A percentile compares a stretch with the other conserved stretches of the same genome.
Conservation (phyloP, 2,329 filamentous ascomycete species). For the Cladosporium sp. region DNA sequence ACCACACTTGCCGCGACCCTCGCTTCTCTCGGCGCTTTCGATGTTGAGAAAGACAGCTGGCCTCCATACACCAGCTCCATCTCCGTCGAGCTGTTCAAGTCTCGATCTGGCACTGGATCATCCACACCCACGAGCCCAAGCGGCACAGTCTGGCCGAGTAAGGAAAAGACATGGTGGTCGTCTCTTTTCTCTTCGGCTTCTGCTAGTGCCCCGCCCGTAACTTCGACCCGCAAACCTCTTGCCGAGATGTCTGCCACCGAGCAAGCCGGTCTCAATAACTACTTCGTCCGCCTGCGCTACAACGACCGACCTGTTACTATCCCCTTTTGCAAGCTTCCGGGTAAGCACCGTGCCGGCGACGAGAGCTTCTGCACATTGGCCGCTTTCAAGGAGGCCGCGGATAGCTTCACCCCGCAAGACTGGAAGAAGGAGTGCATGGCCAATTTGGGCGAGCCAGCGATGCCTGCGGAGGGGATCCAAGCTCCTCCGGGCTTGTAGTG, state of each 20-base stretch:
- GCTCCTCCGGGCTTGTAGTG: conserved; percentile 15
- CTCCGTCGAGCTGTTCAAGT: conserved; percentile 82
- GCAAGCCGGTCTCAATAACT: conserved; percentile 60
- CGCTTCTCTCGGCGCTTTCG: conserved; percentile 73
- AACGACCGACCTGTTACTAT: conserved; percentile 80
- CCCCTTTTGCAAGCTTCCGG: conserved; percentile 70
- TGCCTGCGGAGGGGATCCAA: conserved; percentile 12
- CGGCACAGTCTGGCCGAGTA: conserved; percentile 17
- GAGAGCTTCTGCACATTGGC: conserved; percentile 86
- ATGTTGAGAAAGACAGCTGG: conserved; percentile 64
- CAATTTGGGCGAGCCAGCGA: conserved; percentile 52
- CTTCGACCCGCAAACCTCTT: conserved; percentile 49
- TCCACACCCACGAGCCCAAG: conserved; percentile 22
- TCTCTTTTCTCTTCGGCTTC: conserved; percentile 22
- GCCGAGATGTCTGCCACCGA: conserved; percentile 55
- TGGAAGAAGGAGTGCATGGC: conserved; percentile 65
- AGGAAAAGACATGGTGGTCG: conserved; percentile 25
- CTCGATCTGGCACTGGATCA: conserved; percentile 27
- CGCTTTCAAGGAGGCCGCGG: conserved; percentile 88
- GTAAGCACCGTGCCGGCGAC: conserved; percentile 82
- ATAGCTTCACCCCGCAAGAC: conserved; percentile 78
- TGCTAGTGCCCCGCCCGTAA: not conserved
- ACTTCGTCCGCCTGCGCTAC: conserved; percentile 87
- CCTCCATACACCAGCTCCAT: conserved; percentile 91
- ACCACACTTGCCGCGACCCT: conserved; percentile 83